Base-by-base conservation (phyloP, 495 filamentous ascomycete genomes). In the Aspergillus nidulans region DNA sequence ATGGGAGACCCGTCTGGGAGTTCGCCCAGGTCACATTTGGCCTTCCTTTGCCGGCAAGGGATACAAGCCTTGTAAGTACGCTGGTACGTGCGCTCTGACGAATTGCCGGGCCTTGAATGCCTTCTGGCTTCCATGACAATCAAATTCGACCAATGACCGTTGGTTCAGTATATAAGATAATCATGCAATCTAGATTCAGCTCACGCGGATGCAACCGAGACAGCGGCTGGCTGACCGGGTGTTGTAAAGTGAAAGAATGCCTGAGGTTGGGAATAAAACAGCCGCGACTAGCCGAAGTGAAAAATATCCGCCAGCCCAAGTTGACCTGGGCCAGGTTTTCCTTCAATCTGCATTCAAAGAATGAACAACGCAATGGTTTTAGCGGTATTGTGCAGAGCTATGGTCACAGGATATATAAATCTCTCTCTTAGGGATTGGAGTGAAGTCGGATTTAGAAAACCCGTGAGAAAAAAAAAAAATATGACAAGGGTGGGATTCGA, bases 1-100 rank as follows among this genome's bases (percentile, higher is more conserved):
- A 90, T 83, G n/a, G 92, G 90, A 43, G 69, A 53, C 0, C 73
- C 73, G 58, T 91, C 87, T 67, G 94, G 86, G 56, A 92, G 90
- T n/a, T 63, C 64, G 4, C 70, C 69, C 25, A 77, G 55, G 20
- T 77, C 73, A 56, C 74, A 77, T 60, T 76, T 77, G 23, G 74
- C 73, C 66, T 77, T 77, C 46, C 73, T 71, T 58, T 74, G 71
- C 47, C 75, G 72, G 53, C 75, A 77, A 42, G 75, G 67, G 20
- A 76, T 65, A 53, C 75, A 77, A 16, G 75, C 75, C 59, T 77
- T 77, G 73, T 77, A 77, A 30, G 75, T 74, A 48, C 75, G 75
- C 60, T 77, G 72, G 58, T 75, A 77, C 16, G 69, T 66, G 46
- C 70, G 71, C 52, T 67, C 65, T 41, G 65, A 60, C 50, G 55